Conservation (phyloP, 225 moss, liverwort and hornwort genomes). For the Pseudoscleropodium purum region DNA sequence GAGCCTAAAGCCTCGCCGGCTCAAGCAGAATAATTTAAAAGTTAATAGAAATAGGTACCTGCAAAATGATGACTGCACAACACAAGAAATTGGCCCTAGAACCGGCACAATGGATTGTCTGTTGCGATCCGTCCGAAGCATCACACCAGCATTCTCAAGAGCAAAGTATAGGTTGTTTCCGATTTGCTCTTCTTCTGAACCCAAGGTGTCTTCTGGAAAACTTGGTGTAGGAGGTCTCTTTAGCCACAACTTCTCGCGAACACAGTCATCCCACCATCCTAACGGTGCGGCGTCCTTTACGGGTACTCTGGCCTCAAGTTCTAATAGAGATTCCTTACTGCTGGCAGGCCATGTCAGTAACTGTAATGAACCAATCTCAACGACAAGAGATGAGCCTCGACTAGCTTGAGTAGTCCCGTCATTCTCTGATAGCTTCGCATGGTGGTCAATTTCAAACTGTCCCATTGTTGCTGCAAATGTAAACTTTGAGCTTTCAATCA, state of each 20-base stretch:
- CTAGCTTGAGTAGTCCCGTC: conserved; percentile 13
- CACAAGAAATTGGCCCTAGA: conserved; percentile 66
- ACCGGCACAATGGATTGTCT: conserved; percentile 41
- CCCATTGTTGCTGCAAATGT: conserved; percentile 56
- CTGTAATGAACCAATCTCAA: conserved; percentile 76
- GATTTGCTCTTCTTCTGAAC: conserved; percentile 64
- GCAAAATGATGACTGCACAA: conserved; percentile 68
- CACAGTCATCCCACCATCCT: conserved; percentile 57
- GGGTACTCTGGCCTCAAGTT: conserved; percentile 29
- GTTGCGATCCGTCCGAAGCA: conserved; percentile 44
- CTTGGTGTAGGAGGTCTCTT: conserved; percentile 51
- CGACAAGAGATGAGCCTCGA: conserved; percentile 37
- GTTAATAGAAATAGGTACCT: conserved; percentile 12
- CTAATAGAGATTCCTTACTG: conserved; percentile 9
- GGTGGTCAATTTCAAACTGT: conserved; percentile 36
- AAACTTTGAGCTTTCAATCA: conserved; percentile 64
- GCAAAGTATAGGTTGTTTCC: conserved; percentile 73
- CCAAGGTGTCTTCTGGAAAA: conserved; percentile 34
- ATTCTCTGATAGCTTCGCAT: conserved; percentile 7
- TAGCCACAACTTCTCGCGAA: conserved; percentile 65
- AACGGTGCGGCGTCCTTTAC: conserved; percentile 28
- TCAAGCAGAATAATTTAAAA: background rate
- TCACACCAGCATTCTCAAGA: conserved; percentile 53
- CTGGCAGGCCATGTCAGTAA: conserved; percentile 74
- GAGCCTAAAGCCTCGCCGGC: background rate